Percentiles rank a stretch among this genome's conserved stretches.
phyloP scores from a whole-genome alignment of 73 alveolate species.

The Paramecium octaurelia region DNA sequence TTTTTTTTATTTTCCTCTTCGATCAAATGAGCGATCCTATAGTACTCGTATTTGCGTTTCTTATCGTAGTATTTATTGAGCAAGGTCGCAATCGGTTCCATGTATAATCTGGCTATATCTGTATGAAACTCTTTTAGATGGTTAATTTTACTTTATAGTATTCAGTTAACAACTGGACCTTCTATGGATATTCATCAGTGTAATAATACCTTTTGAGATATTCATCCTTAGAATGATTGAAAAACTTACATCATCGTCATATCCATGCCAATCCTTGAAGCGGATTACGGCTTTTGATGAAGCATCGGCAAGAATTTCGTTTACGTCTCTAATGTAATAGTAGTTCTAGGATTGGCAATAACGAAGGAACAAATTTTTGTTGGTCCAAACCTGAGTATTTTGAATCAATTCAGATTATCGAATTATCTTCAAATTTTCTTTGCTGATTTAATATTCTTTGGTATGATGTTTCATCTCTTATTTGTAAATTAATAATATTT shows the following conservation, averaged over 20 bases:
- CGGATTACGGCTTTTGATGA: background rate
- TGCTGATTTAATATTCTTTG: background rate
- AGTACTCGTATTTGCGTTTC: slow-evolving; percentile 51
- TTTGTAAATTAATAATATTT: background rate
- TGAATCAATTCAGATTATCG: background rate
- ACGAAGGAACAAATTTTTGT: background rate
- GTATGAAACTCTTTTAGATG: slow-evolving; percentile 17
- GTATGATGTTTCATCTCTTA: background rate
- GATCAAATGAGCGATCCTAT: slow-evolving; percentile 49
- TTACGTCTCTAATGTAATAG: background rate
- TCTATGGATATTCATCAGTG: slow-evolving; percentile 45
- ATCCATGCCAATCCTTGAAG: background rate
- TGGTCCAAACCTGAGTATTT: background rate
- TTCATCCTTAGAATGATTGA: slow-evolving; percentile 15
- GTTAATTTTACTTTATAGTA: slow-evolving; percentile 39
- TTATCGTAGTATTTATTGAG: slow-evolving; percentile 43
- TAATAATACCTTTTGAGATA: slow-evolving; percentile 41
- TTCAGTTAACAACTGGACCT: slow-evolving; percentile 53
- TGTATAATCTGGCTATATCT: slow-evolving; percentile 49
- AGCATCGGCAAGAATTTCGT: slow-evolving; percentile 21
- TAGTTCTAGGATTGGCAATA: slow-evolving; percentile 21
- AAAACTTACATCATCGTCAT: slow-evolving; percentile 5
- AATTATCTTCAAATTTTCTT: background rate
- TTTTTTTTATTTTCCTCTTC: slow-evolving; percentile 60
- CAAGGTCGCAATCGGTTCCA: slow-evolving; percentile 47